Base-by-base conservation (phyloP, 176 grass and related monocot genomes). In the Otatea glauca region DNA sequence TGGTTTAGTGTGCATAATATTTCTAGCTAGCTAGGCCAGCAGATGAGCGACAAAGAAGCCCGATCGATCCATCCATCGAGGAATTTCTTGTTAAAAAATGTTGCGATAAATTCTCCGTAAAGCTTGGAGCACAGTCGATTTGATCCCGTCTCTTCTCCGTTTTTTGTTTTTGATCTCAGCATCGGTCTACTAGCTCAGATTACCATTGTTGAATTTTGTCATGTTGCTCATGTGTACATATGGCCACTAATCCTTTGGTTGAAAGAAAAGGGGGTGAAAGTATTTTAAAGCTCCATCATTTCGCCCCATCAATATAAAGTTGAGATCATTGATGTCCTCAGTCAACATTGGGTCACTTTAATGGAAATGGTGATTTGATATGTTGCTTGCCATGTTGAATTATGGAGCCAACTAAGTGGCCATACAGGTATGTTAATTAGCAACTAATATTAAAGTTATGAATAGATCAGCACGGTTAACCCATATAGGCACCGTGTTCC, bases 311-410 rank as follows among this genome's bases (percentile, higher is more conserved):
- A 63, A 16, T 29, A 34, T 25, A 48, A 74, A 83, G 59, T 73
- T 39, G 44, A 45, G 29, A 83, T 73, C 50, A 37, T 74, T 35
- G 58, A 9, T 39, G 21, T 18, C 58, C 7, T 83, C 70, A 24
- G 16, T 43, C 80, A 45, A 45, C 13, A 45, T 70, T 39, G 56
- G 14, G 25, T 14, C 59, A 78, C 41, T 65, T 78, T 20, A 44
- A 65, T 32, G 15, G 20, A 21, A 43, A 78, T 65, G 42, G 44
- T 14, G 42, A 29, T 48, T 6, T 65, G 42, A 48, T 49, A 23
- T 41, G 17, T 65, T 78, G 59, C 24, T 78, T 78, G 38, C 41
- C 76, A 65, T 63, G 16, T 45, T 6, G 24, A 78, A 78, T 78
- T 34, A 45, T 14, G 17, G 60, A 63, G 34, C 16, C 76, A 25